Evolutionary conservation across 805 yeast species (phyloP), one percentile per base, ranked within the genome.

Genomic region (Wickerhamiella dianesei): DNA sequence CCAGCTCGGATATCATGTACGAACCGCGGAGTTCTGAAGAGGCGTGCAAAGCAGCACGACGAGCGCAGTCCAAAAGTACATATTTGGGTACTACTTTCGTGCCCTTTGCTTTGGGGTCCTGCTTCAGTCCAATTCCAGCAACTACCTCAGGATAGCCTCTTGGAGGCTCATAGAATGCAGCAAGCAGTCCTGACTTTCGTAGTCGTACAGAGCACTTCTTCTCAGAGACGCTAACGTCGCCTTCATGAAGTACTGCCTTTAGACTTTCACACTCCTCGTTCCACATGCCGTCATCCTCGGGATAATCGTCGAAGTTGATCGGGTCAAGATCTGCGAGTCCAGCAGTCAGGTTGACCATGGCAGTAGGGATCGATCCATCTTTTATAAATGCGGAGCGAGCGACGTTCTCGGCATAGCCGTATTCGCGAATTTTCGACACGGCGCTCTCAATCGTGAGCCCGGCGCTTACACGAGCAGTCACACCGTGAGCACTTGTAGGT

Each of bases 371-470:
- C 2, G 52, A 46, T 3, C 55, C 57, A 3, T 43, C 41, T 8
- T 58, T 58, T 17, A 68, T 63, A 37, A 81, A 56, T 0, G 75
- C 72, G 4, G 70, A 65, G 21, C 76, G 61, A 0, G 80, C 77
- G 25, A 82, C 80, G 50, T 76, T 81, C 40, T 72, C 68, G 20
- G 87, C 81, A 51, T 73, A 77, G 1, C 96, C 97, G 43, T 80
- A 77, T 45, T 74, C 76, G 14, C 69, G 58, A 14, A 89, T 63
- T 47, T 81, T 68, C 22, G 76, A 71, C 13, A 82, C 65, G 39
- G 75, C 65, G 50, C 77, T 71, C 59, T 83, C 85, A n/a, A 62
- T 58, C 45, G 72, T 69, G 36, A 78, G 57, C 53, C 76, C 73
- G 9, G 70, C 71, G 3, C 80, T 65, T 14, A 75, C 65, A 4